phyloP scores from a whole-genome alignment of 345 rosid genomes.

The Noccaea caerulescens region DNA sequence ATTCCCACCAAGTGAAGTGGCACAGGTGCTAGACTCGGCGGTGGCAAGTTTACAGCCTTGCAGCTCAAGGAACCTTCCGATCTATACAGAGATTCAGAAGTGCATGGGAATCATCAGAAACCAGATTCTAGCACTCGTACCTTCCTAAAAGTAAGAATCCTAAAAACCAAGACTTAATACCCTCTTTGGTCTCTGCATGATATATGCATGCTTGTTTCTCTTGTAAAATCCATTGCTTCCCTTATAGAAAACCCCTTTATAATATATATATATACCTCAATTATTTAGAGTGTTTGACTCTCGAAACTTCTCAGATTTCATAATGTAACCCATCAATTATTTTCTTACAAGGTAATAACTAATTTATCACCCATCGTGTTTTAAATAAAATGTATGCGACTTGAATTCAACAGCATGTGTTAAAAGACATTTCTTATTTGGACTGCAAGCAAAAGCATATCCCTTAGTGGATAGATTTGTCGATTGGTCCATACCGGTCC shows the following conservation, averaged over 20 bases:
- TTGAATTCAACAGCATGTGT: constrained; percentile 11
- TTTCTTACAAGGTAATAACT: too few relatives aligned
- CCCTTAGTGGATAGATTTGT: constrained; percentile 8
- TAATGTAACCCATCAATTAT: constrained; percentile 8
- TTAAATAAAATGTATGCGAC: neutral
- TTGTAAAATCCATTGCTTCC: constrained; percentile 32
- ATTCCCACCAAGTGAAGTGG: constrained; percentile 81
- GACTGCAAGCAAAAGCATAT: constrained; percentile 4
- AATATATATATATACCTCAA: constrained; percentile 29
- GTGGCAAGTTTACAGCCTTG: constrained; percentile 75
- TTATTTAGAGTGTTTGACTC: constrained; percentile 33
- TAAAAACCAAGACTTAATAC: constrained; percentile 30
- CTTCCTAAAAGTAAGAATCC: constrained; percentile 48
- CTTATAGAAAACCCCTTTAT: constrained; percentile 22
- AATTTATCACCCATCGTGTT: too few relatives aligned
- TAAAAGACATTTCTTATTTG: constrained; percentile 9
- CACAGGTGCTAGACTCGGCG: constrained; percentile 74
- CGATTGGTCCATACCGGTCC: constrained; percentile 36
- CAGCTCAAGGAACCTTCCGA: constrained; percentile 74
- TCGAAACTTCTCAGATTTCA: neutral
- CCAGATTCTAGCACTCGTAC: constrained; percentile 67
- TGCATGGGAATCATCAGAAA: constrained; percentile 82
- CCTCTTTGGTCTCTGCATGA: constrained; percentile 23
- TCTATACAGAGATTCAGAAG: constrained; percentile 84
- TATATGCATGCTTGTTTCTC: constrained; percentile 21